Base-by-base conservation (phyloP, 305 asterid species). In the Ilex paraguariensis region DNA sequence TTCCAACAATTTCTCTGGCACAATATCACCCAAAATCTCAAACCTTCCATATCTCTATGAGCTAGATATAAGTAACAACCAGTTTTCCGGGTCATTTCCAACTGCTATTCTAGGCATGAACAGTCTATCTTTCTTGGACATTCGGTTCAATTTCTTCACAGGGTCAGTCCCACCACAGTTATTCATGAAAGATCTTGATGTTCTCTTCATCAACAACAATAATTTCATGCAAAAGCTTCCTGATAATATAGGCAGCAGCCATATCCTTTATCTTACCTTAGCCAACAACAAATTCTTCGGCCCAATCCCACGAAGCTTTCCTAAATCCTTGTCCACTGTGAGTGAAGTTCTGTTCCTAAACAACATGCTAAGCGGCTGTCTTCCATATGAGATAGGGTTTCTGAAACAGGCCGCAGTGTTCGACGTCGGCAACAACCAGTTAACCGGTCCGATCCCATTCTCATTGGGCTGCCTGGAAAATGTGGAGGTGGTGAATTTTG, bases 281-380 rank as follows among this genome's bases (percentile, higher is more conserved):
- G 91, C 96, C 64, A 84, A 89, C 66, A 89, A 89, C 84, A 79
- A 63, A 45, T 73, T 89, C 65, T 81, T 76, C 61, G 96, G 96
- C 7, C 84, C 90, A 3, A 84, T 89, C 66, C 90, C 96, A 3
- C 72, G 66, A 12, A 59, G 70, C 33, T 72, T 89, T n/a, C 61
- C 67, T 31, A 63, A 59, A 49, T 67, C 70, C 48, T 63, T 82
- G 53, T 32, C 77, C 3, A 66, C 72, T 1, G 13, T 81, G 2
- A 64, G 82, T 0, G 96, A 89, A 59, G 68, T 84, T 30, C 40
- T 86, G 32, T 81, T 88, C 7, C 75, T 79, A 7, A 82, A 88
- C 75, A 88, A 88, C 67, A 48, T 73, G 40, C 54, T 88, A n/a
- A 74, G 67, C 52, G 96, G 96, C 1, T 88, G 95, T 39, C 28